Conservation (phyloP, 2,329 filamentous ascomycete genomes). For the Myriangium duriaei region DNA sequence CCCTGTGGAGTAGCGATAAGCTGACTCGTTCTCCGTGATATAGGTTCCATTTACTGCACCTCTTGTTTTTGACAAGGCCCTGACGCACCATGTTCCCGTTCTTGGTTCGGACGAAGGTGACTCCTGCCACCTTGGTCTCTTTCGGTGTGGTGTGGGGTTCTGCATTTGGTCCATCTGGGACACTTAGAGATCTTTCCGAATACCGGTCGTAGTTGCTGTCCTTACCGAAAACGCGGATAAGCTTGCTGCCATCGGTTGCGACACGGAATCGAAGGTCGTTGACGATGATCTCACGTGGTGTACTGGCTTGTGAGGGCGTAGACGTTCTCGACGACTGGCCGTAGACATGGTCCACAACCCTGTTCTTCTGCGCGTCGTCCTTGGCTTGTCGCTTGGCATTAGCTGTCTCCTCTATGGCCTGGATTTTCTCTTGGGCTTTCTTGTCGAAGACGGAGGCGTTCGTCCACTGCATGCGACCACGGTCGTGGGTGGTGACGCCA, state of each 20-base stretch:
- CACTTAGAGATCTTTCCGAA: constrained; percentile 11
- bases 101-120: constrained; percentile 75
- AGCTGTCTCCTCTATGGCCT: constrained; percentile 59
- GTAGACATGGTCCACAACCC: constrained; percentile 38
- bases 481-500: constrained; percentile 12
- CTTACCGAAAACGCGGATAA: constrained; percentile 62
- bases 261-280: constrained; percentile 64
- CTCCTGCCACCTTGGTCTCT: constrained; percentile 57
- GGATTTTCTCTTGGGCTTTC: constrained; percentile 53
- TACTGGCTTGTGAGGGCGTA: constrained; percentile 8
- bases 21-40: constrained; percentile 2
- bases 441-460: constrained; percentile 69
- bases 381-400: constrained; percentile 43
- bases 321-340: constrained; percentile 13
- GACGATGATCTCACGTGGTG: constrained; percentile 49
- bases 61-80: constrained; percentile 60
- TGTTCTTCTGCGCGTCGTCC: constrained; percentile 47
- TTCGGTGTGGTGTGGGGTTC: constrained; percentile 52
- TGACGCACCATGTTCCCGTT: constrained; percentile 69
- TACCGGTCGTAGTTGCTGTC: background rate
- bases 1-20: constrained; percentile 12
- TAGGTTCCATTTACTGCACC: constrained; percentile 42
- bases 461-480: constrained; percentile 49
- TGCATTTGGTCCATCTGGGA: constrained; percentile 15
- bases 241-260: constrained; percentile 66